Percentiles rank a stretch among this genome's conserved stretches.
Conservation (phyloP, 352 stramenopile species). For the Phytophthora quininea region DNA sequence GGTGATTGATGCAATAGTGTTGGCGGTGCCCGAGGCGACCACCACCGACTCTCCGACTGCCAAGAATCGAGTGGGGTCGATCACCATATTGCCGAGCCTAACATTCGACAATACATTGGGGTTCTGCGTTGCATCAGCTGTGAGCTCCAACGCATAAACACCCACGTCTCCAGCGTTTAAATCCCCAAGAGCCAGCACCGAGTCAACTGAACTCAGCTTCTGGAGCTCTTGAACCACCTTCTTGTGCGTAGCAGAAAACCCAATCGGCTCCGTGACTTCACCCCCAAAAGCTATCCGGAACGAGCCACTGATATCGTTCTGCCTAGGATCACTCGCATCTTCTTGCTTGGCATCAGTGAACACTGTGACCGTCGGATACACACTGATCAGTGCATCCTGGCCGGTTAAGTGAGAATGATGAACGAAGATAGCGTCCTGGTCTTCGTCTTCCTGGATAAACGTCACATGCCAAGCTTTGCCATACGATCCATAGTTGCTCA, state of each 20-base stretch:
- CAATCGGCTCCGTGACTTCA: conserved; percentile 59
- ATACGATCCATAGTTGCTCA: conserved; percentile 62
- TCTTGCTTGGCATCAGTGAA: conserved; percentile 51
- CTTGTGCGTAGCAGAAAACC: conserved; percentile 62
- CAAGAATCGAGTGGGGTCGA: conserved; percentile 70
- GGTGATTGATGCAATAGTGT: conserved; percentile 55
- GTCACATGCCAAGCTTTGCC: conserved; percentile 93
- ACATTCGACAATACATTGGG: conserved; percentile 49
- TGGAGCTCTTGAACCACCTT: conserved; percentile 78
- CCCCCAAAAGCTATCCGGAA: conserved; percentile 76
- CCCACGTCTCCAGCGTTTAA: conserved; percentile 49
- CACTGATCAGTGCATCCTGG: conserved; percentile 66
- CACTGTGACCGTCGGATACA: conserved; percentile 72
- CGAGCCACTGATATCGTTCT: conserved; percentile 66
- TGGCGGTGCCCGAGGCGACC: conserved; percentile 29
- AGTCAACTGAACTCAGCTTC: conserved; percentile 65
- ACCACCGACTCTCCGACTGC: conserved; percentile 62
- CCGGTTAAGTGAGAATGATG: conserved; percentile 80
- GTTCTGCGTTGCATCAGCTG: conserved; percentile 35
- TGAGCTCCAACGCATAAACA: conserved; percentile 65
- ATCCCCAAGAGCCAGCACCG: conserved; percentile 63
- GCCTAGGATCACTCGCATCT: conserved; percentile 28
- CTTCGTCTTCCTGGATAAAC: conserved; percentile 75
- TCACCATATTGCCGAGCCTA: conserved; percentile 41
- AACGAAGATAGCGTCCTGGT: conserved; percentile 75